Conservation (phyloP, 148 eudicot genomes). For the Chenopodium album region DNA sequence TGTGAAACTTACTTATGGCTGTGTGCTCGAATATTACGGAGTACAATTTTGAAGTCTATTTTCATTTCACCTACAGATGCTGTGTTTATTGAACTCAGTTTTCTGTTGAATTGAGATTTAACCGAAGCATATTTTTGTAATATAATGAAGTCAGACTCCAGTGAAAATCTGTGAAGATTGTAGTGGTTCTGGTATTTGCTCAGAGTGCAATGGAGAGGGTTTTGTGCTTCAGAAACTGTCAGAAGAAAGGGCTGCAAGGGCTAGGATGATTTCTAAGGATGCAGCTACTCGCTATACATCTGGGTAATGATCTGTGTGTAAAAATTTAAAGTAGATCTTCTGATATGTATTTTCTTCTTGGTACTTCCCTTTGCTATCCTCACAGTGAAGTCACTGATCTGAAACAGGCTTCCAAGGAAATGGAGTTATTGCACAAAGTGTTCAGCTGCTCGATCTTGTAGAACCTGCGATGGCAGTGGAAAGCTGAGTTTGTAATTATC, state of each 20-base stretch:
- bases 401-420: constrained; percentile 89
- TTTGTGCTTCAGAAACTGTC: constrained; percentile 74
- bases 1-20: background rate
- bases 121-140: constrained; percentile 13
- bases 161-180: constrained; percentile 72
- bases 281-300: constrained; percentile 92
- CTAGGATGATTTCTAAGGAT: constrained; percentile 64
- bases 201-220: constrained; percentile 97
- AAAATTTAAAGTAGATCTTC: background rate
- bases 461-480: constrained; percentile 77
- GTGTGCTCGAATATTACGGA: background rate
- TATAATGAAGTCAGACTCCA: constrained; percentile 53
- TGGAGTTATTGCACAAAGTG: constrained; percentile 97
- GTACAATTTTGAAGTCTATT: background rate
- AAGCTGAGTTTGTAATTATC: constrained; percentile 44
- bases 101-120: background rate
- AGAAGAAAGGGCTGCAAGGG: constrained; percentile 67
- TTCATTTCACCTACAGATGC: background rate
- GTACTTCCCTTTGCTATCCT: background rate
- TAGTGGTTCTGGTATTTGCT: constrained; percentile 85
- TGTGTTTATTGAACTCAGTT: background rate
- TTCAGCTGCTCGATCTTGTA: constrained; percentile 78
- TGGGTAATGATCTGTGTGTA: constrained; percentile 44
- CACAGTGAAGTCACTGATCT: constrained; percentile 1
- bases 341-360: background rate